Evolutionary conservation across 257 asterid genomes (phyloP).

Genomic region (Lantana camara): DNA sequence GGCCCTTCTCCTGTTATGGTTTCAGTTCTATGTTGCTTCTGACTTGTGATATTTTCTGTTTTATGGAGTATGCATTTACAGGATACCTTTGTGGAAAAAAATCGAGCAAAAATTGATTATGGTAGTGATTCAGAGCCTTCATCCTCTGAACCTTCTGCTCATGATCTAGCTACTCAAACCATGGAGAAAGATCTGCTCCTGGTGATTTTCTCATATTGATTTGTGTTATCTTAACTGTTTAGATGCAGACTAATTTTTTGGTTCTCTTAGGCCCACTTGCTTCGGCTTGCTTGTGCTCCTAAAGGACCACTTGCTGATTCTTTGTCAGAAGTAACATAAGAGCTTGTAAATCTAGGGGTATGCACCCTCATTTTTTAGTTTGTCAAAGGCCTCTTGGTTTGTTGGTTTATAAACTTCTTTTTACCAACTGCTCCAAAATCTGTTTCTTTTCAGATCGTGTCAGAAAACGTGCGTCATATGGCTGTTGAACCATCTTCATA

Average conservation of each 20-base stretch:
- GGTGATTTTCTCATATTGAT: constrained; percentile 48
- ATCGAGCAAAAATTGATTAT: constrained; percentile 47
- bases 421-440: constrained; percentile 23
- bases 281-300: constrained; percentile 85
- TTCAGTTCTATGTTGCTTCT: constrained; percentile 1
- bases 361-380: constrained; percentile 31
- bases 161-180: constrained; percentile 52
- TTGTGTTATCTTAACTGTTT: constrained; percentile 9
- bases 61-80: constrained; percentile 31
- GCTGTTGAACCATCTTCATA: constrained; percentile 66
- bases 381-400: constrained; percentile 1
- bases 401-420: constrained; percentile 14
- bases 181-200: constrained; percentile 71
- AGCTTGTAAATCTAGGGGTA: constrained; percentile 83
- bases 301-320: constrained; percentile 81
- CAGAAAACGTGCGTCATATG: constrained; percentile 72
- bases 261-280: constrained; percentile 78
- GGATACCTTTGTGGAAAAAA: constrained; percentile 58
- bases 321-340: constrained; percentile 80
- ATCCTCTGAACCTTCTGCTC: constrained; percentile 40
- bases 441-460: constrained; percentile 60
- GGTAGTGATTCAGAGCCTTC: constrained; percentile 54
- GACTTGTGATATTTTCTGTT: constrained; percentile 12
- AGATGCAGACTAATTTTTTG: constrained; percentile 28
- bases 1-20: background rate